Evolutionary conservation across 176 grass and related monocot species (phyloP), one percentile per base, ranked within the genome.

Genomic region (Carex kokanica): DNA sequence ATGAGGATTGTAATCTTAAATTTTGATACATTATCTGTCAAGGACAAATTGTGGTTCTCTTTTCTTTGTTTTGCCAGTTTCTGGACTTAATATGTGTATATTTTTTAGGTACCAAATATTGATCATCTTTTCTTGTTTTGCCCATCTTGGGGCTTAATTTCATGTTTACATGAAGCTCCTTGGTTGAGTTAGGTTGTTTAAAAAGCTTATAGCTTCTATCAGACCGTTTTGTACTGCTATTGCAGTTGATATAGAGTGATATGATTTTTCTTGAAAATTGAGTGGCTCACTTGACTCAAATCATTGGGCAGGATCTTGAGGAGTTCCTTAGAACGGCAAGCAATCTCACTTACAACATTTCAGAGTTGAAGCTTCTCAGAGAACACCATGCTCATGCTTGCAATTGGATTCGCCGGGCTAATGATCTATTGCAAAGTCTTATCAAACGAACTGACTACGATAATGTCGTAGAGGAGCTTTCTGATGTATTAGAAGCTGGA

Each of bases 261-360:
- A 11, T 54, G 47, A 27, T 12, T 53, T 54, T 77, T 54, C 49
- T 54, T 21, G 24, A 27, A 21, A 55, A 12, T 29, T 77, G 47
- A 77, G 72, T 8, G 49, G 14, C 45, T 55, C 5, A 54, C 7
- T 62, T 6, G 62, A 80, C 53, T 81, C 53, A 40, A 68, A 78
- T 58, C 69, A 69, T 87, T 73, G 47, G 88, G 36, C 85, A 97
- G 94, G 94, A 97, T 51, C 85, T 97, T 52, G 92, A 94, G 78
- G 86, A 69, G 85, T 97, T 97, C 64, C 85, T 97, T 54, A 34
- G 53, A 80, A 64, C 49, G 0, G 49, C 82, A 62, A 85, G 87
- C 88, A 85, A 84, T 86, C 78, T 87, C 43, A 92, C 75, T 29
- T 90, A 91, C 65, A 92, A 71, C 78, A 97, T 94, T 91, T 82